These are phyloP conservation scores for Brassica rapa DNA, from an alignment of 345 rosid species.

Conservation along the genomic window DNA sequence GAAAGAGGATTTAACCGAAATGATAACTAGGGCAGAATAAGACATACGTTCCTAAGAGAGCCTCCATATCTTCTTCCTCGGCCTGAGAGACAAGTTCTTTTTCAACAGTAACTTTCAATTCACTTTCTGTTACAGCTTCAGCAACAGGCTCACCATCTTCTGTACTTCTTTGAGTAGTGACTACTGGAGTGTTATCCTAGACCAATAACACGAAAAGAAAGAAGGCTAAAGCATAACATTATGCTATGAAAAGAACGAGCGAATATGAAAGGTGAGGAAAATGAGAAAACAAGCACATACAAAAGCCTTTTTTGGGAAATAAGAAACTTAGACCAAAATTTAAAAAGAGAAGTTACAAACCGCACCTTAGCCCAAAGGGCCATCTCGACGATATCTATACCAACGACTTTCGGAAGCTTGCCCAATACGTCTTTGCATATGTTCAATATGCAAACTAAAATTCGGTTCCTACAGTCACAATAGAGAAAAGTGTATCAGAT, in stretches of 20 bases:
- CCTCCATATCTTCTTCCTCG: constrained; percentile 99
- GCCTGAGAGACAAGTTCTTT: constrained; percentile 95
- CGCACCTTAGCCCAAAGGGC: constrained; percentile 98
- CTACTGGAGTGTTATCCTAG: constrained; percentile 85
- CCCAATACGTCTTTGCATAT: constrained; percentile 77
- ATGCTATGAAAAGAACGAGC: neutral
- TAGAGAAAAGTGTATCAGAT: constrained; percentile 6
- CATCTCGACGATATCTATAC: constrained; percentile 93
- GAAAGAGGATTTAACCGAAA: neutral
- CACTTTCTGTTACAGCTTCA: constrained; percentile 62
- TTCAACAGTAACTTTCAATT: constrained; percentile 89
- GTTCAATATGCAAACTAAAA: constrained; percentile 72
- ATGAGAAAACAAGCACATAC: constrained; percentile 22
- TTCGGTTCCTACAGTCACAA: constrained; percentile 61
- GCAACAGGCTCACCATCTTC: constrained; percentile 75
- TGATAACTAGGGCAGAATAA: constrained; percentile 11
- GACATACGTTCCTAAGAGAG: constrained; percentile 91
- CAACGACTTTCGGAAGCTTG: constrained; percentile 83
- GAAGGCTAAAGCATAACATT: constrained; percentile 3
- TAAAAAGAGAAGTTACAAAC: constrained; percentile 31
- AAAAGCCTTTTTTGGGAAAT: neutral
- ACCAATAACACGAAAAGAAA: constrained; percentile 30
- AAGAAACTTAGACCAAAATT: constrained; percentile 13
- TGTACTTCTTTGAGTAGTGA: constrained; percentile 56
- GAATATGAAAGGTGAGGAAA: constrained; percentile 3